Base-by-base conservation (phyloP, 495 filamentous ascomycete genomes). In the Stereocaulon alpinum region DNA sequence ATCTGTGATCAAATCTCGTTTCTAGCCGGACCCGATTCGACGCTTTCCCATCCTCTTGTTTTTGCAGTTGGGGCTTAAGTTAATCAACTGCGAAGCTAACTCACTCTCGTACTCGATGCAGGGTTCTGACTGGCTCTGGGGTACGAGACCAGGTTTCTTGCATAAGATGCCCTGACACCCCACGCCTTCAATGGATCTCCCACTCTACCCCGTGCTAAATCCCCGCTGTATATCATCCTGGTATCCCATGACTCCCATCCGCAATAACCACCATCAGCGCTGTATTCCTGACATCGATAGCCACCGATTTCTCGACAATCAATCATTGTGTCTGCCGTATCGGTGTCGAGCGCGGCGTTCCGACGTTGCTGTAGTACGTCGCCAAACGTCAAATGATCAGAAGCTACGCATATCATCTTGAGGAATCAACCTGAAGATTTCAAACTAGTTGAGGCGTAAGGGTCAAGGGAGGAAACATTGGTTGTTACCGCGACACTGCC, bases 131-230 rank as follows among this genome's bases (percentile, higher is more conserved):
- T 50, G 56, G 34, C 9, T 43, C 56, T 49, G 43, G 27, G 20
- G 43, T 34, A 15, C 3, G 41, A 24, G 27, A 27, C 18, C 30
- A 40, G 56, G 34, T 50, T 37, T 37, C 34, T 58, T 48, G 52
- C 56, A 41, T 58, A 58, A 58, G 45, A 58, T 27, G 34, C 56
- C 44, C 44, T 24, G 30, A 50, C 40, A 58, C 56, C 56, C 56
- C 56, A 58, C 45, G 20, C 4, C 44, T 49, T 43, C 44, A 29
- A 22, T 50, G 32, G 14, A 11, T 40, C 27, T 20, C 45, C 27
- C 47, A 22, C 29, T 37, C 44, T 22, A 24, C 56, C 56, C 30
- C 49, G 27, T 52, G 49, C 27, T 52, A 52, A 34, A 32, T 52
- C 3, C 29, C 49, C 49, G 49, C 34, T 34, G 49, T 34, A 52